Percentiles rank a stretch among this genome's conserved stretches.
phyloP scores from a whole-genome alignment of 2,329 filamentous ascomycete genomes.

The Penicillium thymicola region DNA sequence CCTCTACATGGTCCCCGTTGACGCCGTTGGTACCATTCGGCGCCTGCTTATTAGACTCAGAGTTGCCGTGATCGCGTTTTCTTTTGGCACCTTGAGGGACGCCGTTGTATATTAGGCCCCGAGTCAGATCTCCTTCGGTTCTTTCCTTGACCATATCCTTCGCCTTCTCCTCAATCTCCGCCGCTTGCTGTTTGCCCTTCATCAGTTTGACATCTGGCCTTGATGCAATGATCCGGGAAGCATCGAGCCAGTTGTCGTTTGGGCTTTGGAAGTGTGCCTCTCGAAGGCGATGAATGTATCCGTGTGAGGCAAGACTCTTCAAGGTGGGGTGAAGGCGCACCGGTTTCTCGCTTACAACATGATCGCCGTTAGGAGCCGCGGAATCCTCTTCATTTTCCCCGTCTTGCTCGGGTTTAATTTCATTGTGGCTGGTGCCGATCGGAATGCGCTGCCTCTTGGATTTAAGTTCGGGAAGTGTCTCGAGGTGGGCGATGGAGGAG shows the following conservation, averaged over 20 bases:
- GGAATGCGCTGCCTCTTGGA: constrained; percentile 16
- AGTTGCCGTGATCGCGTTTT: constrained; percentile 22
- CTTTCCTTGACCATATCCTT: constrained; percentile 33
- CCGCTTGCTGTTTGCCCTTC: constrained; percentile 41
- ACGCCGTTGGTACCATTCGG: constrained; percentile 23
- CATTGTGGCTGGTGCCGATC: constrained; percentile 26
- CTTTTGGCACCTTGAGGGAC: constrained; percentile 36
- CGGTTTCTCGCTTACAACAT: constrained; percentile 18
- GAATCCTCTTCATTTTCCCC: constrained; percentile 42
- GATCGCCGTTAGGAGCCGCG: constrained; percentile 26
- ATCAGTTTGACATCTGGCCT: constrained; percentile 31
- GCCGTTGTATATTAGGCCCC: constrained; percentile 31
- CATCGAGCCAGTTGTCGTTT: constrained; percentile 40
- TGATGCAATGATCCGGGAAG: constrained; percentile 32
- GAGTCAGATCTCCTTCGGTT: constrained; percentile 35
- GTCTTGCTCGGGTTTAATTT: constrained; percentile 20
- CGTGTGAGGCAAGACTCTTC: constrained; percentile 40
- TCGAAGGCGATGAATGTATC: constrained; percentile 40
- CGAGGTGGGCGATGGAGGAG: constrained; percentile 54
- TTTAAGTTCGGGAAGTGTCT: constrained; percentile 37
- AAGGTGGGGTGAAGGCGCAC: constrained; percentile 37
- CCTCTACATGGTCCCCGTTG: constrained; percentile 28
- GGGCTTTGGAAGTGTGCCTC: constrained; percentile 43
- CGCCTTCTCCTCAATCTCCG: constrained; percentile 30
- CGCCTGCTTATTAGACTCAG: constrained; percentile 18